Conservation (phyloP, 2,329 filamentous ascomycete genomes). For the Elsinoe australis region DNA sequence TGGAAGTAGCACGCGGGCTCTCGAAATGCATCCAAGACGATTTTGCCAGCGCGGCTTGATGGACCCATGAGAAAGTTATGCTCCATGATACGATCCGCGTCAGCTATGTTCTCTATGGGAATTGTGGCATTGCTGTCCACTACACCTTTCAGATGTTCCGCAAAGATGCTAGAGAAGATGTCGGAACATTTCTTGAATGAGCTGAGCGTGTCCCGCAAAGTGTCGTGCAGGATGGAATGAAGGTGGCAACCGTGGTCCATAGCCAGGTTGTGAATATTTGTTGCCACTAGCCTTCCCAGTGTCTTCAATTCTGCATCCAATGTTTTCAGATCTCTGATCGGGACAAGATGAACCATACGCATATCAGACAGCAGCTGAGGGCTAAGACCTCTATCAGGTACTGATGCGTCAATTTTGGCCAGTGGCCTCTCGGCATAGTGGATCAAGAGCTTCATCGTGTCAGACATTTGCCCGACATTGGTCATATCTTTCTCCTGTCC, state of each 20-base stretch:
- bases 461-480: too few species aligned
- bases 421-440: neutral
- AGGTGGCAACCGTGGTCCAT: neutral
- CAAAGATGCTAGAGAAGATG: too few species aligned
- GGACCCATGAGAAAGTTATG: too few species aligned
- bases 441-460: neutral
- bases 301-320: neutral
- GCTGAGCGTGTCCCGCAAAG: neutral
- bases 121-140: too few species aligned
- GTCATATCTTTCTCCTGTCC: too few species aligned
- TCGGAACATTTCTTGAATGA: too few species aligned
- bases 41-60: too few species aligned
- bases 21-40: neutral
- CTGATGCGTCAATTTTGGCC: neutral
- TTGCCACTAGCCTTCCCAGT: slow-evolving; percentile 13
- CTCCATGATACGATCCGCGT: too few species aligned
- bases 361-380: neutral
- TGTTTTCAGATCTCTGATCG: slow-evolving; percentile 1
- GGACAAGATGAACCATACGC: neutral
- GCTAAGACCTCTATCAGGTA: neutral
- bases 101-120: too few species aligned
- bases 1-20: neutral
- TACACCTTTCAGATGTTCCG: too few species aligned
- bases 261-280: neutral
- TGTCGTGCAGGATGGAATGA: neutral